Evolutionary conservation across 2,329 filamentous ascomycete genomes (phyloP).

Genomic region (Hymenoscyphus linearis): DNA sequence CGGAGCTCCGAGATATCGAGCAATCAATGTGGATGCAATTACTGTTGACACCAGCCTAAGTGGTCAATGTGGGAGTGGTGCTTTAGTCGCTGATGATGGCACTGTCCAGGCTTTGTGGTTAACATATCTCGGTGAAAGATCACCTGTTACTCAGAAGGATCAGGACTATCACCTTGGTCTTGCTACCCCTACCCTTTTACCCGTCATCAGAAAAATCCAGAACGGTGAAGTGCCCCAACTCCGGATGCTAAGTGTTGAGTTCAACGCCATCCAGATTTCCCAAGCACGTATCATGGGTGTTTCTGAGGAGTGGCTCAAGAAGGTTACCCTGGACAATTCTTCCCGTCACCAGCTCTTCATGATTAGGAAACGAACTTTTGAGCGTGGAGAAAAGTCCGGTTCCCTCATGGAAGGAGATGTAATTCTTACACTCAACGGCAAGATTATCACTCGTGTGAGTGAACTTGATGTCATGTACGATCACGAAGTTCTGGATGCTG

Average conservation of each 20-base stretch:
- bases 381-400: constrained; percentile 54
- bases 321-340: constrained; percentile 82
- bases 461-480: constrained; percentile 97
- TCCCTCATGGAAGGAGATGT: constrained; percentile 86
- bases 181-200: constrained; percentile 79
- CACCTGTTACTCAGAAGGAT: constrained; percentile 72
- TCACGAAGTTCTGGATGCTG: constrained; percentile 73
- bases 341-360: constrained; percentile 97
- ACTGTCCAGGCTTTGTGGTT: constrained; percentile 95
- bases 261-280: constrained; percentile 92
- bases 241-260: constrained; percentile 89
- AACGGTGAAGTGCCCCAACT: constrained; percentile 73
- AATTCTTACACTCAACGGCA: constrained; percentile 82
- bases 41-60: constrained; percentile 92
- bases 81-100: constrained; percentile 82
- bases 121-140: constrained; percentile 90
- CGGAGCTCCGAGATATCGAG: constrained; percentile 84
- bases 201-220: constrained; percentile 83
- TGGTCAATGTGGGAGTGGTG: constrained; percentile 88
- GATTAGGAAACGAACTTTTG: constrained; percentile 83
- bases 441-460: constrained; percentile 86
- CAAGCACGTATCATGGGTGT: constrained; percentile 97
- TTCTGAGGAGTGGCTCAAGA: constrained; percentile 89
- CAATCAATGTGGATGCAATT: constrained; percentile 93
- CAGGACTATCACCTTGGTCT: constrained; percentile 95